Conservation (phyloP, 2,329 filamentous ascomycete genomes). For the Ophiostoma angusticollis region DNA sequence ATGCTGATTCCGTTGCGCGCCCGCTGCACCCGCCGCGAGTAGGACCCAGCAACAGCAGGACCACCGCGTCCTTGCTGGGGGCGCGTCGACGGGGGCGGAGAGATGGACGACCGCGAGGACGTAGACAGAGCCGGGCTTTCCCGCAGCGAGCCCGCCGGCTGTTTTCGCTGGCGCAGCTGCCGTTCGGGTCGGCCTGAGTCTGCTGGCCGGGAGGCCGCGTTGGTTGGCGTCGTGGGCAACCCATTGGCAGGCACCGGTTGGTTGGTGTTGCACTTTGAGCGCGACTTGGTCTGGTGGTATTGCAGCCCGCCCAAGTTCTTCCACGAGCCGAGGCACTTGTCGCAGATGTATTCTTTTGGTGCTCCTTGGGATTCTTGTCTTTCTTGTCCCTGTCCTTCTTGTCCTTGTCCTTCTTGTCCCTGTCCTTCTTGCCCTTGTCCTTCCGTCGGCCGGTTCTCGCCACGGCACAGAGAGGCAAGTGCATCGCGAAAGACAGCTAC, state of each 20-base stretch:
- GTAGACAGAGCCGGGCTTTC: background rate
- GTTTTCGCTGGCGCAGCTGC: background rate
- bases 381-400: background rate
- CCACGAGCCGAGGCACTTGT: slow-evolving; percentile 41
- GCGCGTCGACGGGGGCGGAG: background rate
- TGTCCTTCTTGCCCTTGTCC: background rate
- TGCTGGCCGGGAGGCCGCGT: background rate
- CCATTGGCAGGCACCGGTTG: slow-evolving; percentile 18
- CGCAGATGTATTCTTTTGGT: slow-evolving; percentile 29
- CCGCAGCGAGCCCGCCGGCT: background rate
- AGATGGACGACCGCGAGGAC: background rate
- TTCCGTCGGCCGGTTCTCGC: background rate
- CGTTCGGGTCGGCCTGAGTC: background rate
- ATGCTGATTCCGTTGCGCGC: too few relatives aligned
- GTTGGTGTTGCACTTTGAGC: slow-evolving; percentile 38
- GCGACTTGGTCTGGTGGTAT: slow-evolving; percentile 44
- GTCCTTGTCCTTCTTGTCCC: background rate
- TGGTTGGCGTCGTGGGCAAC: background rate
- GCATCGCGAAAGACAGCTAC: slow-evolving; percentile 10
- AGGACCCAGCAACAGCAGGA: too few relatives aligned
- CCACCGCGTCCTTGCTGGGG: too few relatives aligned
- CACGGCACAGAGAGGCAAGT: background rate
- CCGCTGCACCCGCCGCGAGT: too few relatives aligned
- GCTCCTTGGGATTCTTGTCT: background rate
- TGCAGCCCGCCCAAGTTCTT: slow-evolving; percentile 46